Base-by-base conservation (phyloP, 331 rosid genomes). In the Telfairia occidentalis region DNA sequence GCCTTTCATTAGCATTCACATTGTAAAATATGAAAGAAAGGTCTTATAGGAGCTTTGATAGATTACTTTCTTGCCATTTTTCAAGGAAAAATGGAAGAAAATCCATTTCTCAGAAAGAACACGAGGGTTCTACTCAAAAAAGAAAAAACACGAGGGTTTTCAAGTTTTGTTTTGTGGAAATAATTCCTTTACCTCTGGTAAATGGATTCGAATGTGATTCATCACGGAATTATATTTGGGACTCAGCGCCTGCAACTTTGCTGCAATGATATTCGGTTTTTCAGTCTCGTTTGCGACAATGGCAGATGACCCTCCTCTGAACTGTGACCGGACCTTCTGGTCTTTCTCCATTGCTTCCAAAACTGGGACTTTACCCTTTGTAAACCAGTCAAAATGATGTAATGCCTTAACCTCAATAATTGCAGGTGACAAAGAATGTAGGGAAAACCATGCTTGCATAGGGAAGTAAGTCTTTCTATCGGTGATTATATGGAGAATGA, bases 341-440 rank as follows among this genome's bases (percentile, higher is more conserved):
- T 95, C 99, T 77, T 92, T 95, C 82, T 95, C 99, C 97, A 95
- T 95, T 58, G 97, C 97, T 84, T 95, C 99, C 82, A 95, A 77
- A 65, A 95, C 99, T 9, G 99, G 99, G 37, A 95, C 99, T 82
- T 90, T 90, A 53, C 99, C 99, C 78, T 95, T 95, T 7, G 92
- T 43, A 64, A 92, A 83, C 99, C 99, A 95, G 77, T 92, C 99
- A 37, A 95, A 95, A 83, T 95, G 99, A 86, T 95, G 97, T 90
- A 95, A 82, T 18, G 99, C 90, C 87, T 95, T 95, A 78, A 95
- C 99, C 87, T 95, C 99, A 77, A 95, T 86, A 67, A 95, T 83
- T 5, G 99, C 97, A 57, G 97, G 99, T 7, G 85, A 78, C 30
- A 95, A 76, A 38, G 97, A 80, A 79, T 95, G 97, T 80, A 95